These are phyloP conservation scores for Zizania palustris DNA, from an alignment of 202 grass and related monocot species.

Conservation along the genomic window DNA sequence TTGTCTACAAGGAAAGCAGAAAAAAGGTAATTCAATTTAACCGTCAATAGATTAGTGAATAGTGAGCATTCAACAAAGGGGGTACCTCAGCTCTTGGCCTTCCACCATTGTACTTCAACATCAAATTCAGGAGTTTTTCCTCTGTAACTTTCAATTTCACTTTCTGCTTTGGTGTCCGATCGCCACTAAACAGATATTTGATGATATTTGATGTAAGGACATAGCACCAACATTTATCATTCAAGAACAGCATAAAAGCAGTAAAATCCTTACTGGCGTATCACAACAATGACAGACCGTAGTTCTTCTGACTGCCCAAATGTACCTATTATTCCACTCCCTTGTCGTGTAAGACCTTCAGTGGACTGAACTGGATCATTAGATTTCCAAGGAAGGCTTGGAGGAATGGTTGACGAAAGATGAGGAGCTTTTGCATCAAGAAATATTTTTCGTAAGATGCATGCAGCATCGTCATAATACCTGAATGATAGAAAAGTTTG, in stretches of 20 bases:
- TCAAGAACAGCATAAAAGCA: slow-evolving; percentile 28
- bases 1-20: slow-evolving; percentile 72
- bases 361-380: slow-evolving; percentile 67
- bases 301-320: slow-evolving; percentile 99
- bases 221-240: slow-evolving; percentile 28
- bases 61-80: slow-evolving; percentile 19
- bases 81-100: slow-evolving; percentile 90
- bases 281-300: slow-evolving; percentile 90
- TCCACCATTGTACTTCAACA: slow-evolving; percentile 99
- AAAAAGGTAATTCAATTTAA: slow-evolving; percentile 36
- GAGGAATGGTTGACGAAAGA: slow-evolving; percentile 86
- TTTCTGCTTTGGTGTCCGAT: slow-evolving; percentile 99
- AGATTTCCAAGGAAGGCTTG: slow-evolving; percentile 91
- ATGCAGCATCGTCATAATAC: slow-evolving; percentile 98
- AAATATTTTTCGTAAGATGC: slow-evolving; percentile 99
- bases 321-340: slow-evolving; percentile 90
- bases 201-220: slow-evolving; percentile 46
- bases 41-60: slow-evolving; percentile 27
- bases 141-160: slow-evolving; percentile 98
- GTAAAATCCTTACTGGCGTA: slow-evolving; percentile 86
- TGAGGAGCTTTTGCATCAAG: slow-evolving; percentile 99
- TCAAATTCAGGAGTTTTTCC: slow-evolving; percentile 98
- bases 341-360: slow-evolving; percentile 84
- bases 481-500: slow-evolving; percentile 44
- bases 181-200: slow-evolving; percentile 65